phyloP scores from a whole-genome alignment of 108 stramenopile genomes.

The Asterionellopsis glacialis region DNA sequence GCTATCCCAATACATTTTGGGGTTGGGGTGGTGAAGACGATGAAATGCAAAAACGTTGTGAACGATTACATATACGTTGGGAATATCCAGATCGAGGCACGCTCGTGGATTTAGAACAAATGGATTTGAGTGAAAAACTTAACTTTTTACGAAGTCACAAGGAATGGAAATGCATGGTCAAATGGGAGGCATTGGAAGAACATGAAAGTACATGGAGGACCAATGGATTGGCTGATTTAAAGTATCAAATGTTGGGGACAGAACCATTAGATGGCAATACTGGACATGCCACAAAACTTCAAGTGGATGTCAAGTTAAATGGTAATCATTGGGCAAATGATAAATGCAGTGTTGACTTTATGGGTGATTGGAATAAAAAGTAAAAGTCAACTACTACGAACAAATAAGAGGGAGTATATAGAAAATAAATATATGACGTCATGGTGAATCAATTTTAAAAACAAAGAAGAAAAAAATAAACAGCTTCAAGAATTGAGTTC shows the following conservation, averaged over 20 bases:
- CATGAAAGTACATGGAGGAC: conserved; percentile 85
- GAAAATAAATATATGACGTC: too few relatives aligned
- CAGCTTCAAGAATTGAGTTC: too few relatives aligned
- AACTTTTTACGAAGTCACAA: conserved; percentile 63
- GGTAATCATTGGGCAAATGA: conserved; percentile 90
- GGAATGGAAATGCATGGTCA: conserved; percentile 96
- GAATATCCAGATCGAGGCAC: conserved; percentile 49
- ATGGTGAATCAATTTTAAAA: too few relatives aligned
- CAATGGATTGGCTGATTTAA: conserved; percentile 88
- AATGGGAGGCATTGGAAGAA: conserved; percentile 94
- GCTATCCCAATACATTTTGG: conserved; percentile 83
- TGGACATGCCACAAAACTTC: conserved; percentile 71
- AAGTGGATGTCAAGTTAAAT: conserved; percentile 91
- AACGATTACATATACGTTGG: conserved; percentile 64
- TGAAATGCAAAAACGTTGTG: conserved; percentile 89
- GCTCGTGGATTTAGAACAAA: conserved; percentile 72
- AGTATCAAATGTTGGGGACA: conserved; percentile 60
- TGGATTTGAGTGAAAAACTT: conserved; percentile 72
- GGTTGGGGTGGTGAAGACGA: conserved; percentile 99
- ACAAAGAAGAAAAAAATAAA: too few relatives aligned
- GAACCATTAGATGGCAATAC: conserved; percentile 33
- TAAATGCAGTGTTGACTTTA: conserved; percentile 66
- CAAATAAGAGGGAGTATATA: too few relatives aligned
- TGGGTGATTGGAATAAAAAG: background rate
- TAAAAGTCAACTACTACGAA: too few relatives aligned